phyloP scores from a whole-genome alignment of 768 basidiomycete genomes.

The Kwoniella shandongensis region DNA sequence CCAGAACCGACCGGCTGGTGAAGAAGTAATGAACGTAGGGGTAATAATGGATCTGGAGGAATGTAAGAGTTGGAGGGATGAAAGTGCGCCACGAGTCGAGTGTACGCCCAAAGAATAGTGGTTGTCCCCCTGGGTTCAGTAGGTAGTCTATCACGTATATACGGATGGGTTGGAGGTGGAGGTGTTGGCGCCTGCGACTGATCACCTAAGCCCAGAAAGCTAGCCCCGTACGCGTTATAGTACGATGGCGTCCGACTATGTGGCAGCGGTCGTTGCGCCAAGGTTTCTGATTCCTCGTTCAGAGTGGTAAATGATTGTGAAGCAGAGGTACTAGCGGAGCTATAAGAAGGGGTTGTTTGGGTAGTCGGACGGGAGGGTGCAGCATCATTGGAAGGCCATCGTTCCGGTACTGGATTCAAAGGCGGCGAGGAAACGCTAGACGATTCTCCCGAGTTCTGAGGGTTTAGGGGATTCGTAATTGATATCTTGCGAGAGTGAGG shows the following conservation, averaged over 20 bases:
- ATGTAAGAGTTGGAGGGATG: conserved; percentile 51
- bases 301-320: background rate
- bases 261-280: conserved; percentile 11
- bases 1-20: conserved; percentile 53
- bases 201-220: conserved; percentile 15
- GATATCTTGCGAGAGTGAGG: conserved; percentile 54
- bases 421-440: conserved; percentile 10
- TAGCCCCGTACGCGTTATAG: conserved; percentile 36
- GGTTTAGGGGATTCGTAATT: conserved; percentile 15
- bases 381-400: background rate
- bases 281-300: conserved; percentile 14
- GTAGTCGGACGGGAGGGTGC: conserved; percentile 10
- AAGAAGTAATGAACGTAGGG: conserved; percentile 46
- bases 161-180: conserved; percentile 42
- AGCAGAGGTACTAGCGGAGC: conserved; percentile 12
- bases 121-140: conserved; percentile 36
- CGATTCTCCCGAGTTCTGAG: conserved; percentile 23
- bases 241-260: conserved; percentile 29
- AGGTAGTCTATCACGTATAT: conserved; percentile 22
- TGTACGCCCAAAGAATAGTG: conserved; percentile 50
- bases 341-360: background rate
- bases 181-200: background rate
- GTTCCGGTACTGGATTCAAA: background rate
- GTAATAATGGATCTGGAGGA: conserved; percentile 52
- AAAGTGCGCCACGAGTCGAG: conserved; percentile 44